A percentile compares a stretch with the other conserved stretches of the same genome.
Conservation (phyloP, 2,329 filamentous ascomycete genomes). For the Lachnellula occidentalis region DNA sequence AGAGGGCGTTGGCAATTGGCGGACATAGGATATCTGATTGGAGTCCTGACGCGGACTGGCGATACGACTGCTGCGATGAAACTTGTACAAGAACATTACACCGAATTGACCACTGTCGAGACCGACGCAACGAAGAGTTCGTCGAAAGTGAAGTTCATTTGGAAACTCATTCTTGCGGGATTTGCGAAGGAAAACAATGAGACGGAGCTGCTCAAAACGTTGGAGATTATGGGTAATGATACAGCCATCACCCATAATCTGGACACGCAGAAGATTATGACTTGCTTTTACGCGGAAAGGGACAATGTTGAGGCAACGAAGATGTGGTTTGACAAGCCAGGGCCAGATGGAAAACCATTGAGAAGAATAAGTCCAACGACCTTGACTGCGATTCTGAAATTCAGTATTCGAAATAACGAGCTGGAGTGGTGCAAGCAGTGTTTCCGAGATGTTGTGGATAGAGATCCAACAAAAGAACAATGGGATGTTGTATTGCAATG, state of each 20-base stretch:
- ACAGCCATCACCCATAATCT: slow-evolving; percentile 42
- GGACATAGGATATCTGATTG: slow-evolving; percentile 4
- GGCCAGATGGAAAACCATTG: slow-evolving; percentile 26
- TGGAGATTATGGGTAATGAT: slow-evolving; percentile 46
- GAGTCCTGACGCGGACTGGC: slow-evolving; percentile 21
- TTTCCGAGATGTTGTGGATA: slow-evolving; percentile 46
- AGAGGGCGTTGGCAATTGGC: not conserved
- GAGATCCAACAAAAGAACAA: slow-evolving; percentile 44
- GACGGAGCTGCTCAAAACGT: slow-evolving; percentile 50
- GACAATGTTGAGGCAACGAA: slow-evolving; percentile 57
- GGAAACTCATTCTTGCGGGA: slow-evolving; percentile 52
- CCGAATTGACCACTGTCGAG: slow-evolving; percentile 37
- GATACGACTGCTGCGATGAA: slow-evolving; percentile 23
- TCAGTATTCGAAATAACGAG: slow-evolving; percentile 55
- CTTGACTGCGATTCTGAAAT: slow-evolving; percentile 51
- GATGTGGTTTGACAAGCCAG: slow-evolving; percentile 58
- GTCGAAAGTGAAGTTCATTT: slow-evolving; percentile 32
- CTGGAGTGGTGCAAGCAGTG: slow-evolving; percentile 53
- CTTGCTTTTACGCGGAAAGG: slow-evolving; percentile 55
- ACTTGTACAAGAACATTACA: slow-evolving; percentile 6
- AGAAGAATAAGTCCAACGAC: slow-evolving; percentile 34
- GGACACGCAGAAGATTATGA: slow-evolving; percentile 48
- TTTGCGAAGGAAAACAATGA: slow-evolving; percentile 56
- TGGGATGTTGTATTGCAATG: slow-evolving; percentile 74
- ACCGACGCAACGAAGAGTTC: slow-evolving; percentile 32